Evolutionary conservation across 345 rosid genomes (phyloP).

Genomic region (Pugionium cornutum): DNA sequence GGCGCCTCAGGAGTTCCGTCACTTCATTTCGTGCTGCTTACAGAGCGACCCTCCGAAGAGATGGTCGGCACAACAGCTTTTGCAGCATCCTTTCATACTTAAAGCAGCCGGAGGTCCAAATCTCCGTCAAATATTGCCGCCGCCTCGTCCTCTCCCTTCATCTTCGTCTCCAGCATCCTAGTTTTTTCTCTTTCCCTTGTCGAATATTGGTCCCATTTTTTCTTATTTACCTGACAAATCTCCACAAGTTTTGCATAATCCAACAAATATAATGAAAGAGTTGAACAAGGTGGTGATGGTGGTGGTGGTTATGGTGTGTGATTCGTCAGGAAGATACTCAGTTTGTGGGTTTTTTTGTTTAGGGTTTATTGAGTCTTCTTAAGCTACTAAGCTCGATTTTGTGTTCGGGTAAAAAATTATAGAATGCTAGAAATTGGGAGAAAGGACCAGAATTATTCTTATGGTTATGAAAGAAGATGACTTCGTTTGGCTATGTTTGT

Average conservation of each 20-base stretch:
- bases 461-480: conserved; percentile 23
- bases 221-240: conserved; percentile 23
- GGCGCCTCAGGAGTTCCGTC: conserved; percentile 69
- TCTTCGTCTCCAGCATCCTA: conserved; percentile 28
- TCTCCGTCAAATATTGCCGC: conserved; percentile 70
- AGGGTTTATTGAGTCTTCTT: conserved; percentile 1
- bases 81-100: conserved; percentile 75
- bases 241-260: conserved; percentile 18
- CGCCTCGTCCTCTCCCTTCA: conserved; percentile 57
- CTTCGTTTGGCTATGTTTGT: conserved; percentile 16
- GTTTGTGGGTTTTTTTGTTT: neutral
- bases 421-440: conserved; percentile 29
- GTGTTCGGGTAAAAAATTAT: conserved; percentile 5
- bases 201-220: conserved; percentile 9
- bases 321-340: conserved; percentile 19
- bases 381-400: conserved; percentile 15
- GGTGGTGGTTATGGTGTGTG: conserved; percentile 3
- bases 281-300: conserved; percentile 10
- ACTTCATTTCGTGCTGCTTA: conserved; percentile 71
- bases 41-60: conserved; percentile 81
- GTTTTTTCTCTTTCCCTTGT: conserved; percentile 1
- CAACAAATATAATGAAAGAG: neutral
- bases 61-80: conserved; percentile 62
- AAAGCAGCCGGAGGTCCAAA: conserved; percentile 43
- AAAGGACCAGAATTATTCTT: conserved; percentile 7